phyloP scores from a whole-genome alignment of 1,284 basidiomycete species.

The Pholiota adiposa region DNA sequence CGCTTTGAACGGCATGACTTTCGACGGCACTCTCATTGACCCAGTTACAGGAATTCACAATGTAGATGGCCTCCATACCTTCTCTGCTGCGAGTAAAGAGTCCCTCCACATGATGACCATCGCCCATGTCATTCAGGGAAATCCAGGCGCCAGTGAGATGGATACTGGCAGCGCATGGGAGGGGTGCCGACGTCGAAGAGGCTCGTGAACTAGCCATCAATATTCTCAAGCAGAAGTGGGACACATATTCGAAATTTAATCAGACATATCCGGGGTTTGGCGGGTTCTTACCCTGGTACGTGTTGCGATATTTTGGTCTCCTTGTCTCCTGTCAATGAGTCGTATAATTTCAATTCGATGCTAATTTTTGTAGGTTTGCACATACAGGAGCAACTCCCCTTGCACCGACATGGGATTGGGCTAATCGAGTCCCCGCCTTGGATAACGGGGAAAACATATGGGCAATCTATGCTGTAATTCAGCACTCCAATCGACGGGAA shows the following conservation, averaged over 20 bases:
- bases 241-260: constrained; percentile 21
- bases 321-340: too few relatives aligned
- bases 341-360: too few relatives aligned
- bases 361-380: constrained; percentile 17
- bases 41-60: constrained; percentile 21
- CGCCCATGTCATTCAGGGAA: constrained; percentile 23
- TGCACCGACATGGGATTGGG: constrained; percentile 26
- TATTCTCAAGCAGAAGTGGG: constrained; percentile 23
- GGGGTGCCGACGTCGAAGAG: constrained; percentile 15
- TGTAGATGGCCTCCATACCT: constrained; percentile 23
- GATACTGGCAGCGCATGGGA: constrained; percentile 19
- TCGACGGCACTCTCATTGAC: too few relatives aligned
- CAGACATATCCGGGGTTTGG: constrained; percentile 27
- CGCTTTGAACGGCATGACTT: too few relatives aligned
- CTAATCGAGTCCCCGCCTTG: constrained; percentile 25
- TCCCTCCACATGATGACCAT: constrained; percentile 26
- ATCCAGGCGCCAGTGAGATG: constrained; percentile 21
- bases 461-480: constrained; percentile 25
- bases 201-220: constrained; percentile 19
- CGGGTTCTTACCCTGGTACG: constrained; percentile 26
- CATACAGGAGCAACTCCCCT: constrained; percentile 19
- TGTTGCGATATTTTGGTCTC: neutral
- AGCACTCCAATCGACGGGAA: constrained; percentile 18
- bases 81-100: constrained; percentile 26
- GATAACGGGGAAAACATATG: constrained; percentile 30